phyloP scores from a whole-genome alignment of 345 rosid genomes.

The Laguncularia racemosa region DNA sequence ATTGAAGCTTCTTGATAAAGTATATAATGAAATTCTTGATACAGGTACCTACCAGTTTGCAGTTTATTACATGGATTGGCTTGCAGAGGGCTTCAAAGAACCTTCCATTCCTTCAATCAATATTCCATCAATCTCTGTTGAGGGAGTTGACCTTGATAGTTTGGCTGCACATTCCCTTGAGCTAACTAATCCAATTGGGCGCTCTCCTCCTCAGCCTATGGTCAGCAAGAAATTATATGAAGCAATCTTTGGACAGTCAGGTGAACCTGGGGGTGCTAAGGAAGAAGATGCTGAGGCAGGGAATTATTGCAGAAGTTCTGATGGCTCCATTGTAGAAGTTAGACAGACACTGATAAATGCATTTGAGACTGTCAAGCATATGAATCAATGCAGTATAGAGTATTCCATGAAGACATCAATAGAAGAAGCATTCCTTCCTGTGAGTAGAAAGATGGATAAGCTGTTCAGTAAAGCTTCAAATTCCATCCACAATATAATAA shows the following conservation, averaged over 20 bases:
- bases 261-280: constrained; percentile 18
- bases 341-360: constrained; percentile 22
- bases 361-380: constrained; percentile 24
- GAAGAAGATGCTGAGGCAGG: constrained; percentile 19
- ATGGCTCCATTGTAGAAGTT: constrained; percentile 26
- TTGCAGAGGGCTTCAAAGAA: constrained; percentile 42
- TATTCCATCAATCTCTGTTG: constrained; percentile 32
- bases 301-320: constrained; percentile 18
- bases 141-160: constrained; percentile 12
- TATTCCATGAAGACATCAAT: constrained; percentile 11
- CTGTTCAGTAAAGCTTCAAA: no score
- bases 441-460: constrained; percentile 21
- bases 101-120: constrained; percentile 43
- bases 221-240: constrained; percentile 50
- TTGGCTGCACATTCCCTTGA: constrained; percentile 27
- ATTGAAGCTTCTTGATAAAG: constrained; percentile 47
- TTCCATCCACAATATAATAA: no score
- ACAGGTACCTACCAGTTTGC: constrained; percentile 51
- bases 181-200: constrained; percentile 22
- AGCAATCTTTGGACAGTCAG: constrained; percentile 25
- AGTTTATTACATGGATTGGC: constrained; percentile 66
- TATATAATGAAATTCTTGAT: constrained; percentile 46
- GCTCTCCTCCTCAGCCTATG: constrained; percentile 40
- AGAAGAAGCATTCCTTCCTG: constrained; percentile 21
- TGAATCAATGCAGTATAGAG: constrained; percentile 17